phyloP scores from a whole-genome alignment of 805 yeast species.

The Saccharomycopsis olivae region DNA sequence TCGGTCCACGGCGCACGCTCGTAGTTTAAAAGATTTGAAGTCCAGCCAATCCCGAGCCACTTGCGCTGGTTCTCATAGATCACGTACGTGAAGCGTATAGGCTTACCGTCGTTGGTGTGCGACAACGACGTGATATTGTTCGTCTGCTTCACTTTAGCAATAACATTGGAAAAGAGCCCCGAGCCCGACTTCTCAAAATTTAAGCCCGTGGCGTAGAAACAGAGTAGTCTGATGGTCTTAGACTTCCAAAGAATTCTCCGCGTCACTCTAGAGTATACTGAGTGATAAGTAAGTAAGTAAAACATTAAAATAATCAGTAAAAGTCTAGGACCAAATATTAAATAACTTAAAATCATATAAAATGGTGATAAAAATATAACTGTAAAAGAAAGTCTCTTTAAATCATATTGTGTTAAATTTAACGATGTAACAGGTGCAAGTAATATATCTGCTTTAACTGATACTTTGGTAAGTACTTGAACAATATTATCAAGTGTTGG shows the following conservation, averaged over 20 bases:
- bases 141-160: conserved; percentile 23
- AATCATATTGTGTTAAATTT: conserved; percentile 66
- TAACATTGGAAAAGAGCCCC: conserved; percentile 33
- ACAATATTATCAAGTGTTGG: conserved; percentile 86
- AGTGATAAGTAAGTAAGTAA: conserved; percentile 71
- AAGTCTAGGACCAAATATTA: conserved; percentile 61
- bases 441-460: conserved; percentile 66
- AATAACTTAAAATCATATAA: conserved; percentile 58
- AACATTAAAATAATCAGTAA: conserved; percentile 36
- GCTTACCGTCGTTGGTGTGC: conserved; percentile 26
- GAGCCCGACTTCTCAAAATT: conserved; percentile 48
- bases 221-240: conserved; percentile 52
- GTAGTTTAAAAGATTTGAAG: conserved; percentile 78
- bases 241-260: conserved; percentile 82
- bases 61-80: conserved; percentile 90
- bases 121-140: conserved; percentile 19
- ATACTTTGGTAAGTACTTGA: conserved; percentile 61
- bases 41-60: conserved; percentile 99
- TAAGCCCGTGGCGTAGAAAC: conserved; percentile 80
- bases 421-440: conserved; percentile 70
- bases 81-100: conserved; percentile 81
- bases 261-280: conserved; percentile 74
- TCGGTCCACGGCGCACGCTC: conserved; percentile 98
- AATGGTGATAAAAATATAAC: conserved; percentile 80
- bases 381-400: conserved; percentile 71